Evolutionary conservation across 768 basidiomycete species (phyloP).

Genomic region (Trametes villosa): DNA sequence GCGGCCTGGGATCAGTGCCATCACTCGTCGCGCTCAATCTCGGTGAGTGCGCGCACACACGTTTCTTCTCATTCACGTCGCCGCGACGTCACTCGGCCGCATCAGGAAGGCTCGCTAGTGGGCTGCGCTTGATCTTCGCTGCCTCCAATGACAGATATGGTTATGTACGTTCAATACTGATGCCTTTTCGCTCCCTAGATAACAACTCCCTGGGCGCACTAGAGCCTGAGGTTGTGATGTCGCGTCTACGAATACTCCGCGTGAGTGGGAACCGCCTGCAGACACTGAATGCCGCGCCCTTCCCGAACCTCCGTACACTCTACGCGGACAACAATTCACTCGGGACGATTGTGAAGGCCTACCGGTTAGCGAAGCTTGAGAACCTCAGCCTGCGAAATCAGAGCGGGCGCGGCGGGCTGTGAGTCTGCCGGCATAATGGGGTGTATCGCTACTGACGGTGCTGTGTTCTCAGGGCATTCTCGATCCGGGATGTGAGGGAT

Average conservation of each 20-base stretch:
- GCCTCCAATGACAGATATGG: constrained; percentile 10
- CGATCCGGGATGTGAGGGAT: constrained; percentile 78
- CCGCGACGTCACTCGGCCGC: constrained; percentile 17
- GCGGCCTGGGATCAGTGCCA: constrained; percentile 63
- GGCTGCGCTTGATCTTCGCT: constrained; percentile 8
- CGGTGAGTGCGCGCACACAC: constrained; percentile 57
- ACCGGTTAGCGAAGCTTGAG: constrained; percentile 73
- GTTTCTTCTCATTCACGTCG: background rate
- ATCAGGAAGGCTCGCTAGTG: constrained; percentile 10
- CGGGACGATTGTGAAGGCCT: constrained; percentile 52
- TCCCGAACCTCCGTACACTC: constrained; percentile 81
- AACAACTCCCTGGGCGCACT: constrained; percentile 68
- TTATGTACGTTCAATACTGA: constrained; percentile 8
- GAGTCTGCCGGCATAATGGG: constrained; percentile 42
- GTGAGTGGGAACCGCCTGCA: constrained; percentile 81
- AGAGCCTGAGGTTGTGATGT: constrained; percentile 57
- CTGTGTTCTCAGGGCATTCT: constrained; percentile 40
- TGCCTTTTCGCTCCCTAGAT: constrained; percentile 49
- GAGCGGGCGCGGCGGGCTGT: constrained; percentile 67
- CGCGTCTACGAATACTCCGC: constrained; percentile 80
- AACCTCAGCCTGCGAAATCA: constrained; percentile 93
- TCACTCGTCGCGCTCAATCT: constrained; percentile 77
- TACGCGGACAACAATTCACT: constrained; percentile 89
- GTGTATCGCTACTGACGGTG: constrained; percentile 4
- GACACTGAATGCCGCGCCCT: constrained; percentile 59